Percentiles rank a stretch among this genome's conserved stretches.
phyloP scores from a whole-genome alignment of 2,329 filamentous ascomycete genomes.

The Fonsecaea multimorphosa region DNA sequence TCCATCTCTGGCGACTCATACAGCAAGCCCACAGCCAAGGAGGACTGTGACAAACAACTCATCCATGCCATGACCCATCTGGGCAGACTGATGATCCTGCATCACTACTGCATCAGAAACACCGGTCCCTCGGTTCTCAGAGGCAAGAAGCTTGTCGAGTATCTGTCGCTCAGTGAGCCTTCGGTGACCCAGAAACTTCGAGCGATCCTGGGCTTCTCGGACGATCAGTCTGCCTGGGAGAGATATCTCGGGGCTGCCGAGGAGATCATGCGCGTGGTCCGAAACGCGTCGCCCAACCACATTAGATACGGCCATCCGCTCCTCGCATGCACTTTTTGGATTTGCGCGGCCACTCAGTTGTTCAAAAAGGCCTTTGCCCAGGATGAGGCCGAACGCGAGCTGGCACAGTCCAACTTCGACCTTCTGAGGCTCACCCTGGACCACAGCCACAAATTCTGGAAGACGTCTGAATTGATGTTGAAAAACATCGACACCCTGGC shows the following conservation, averaged over 20 bases:
- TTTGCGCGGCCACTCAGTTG: slow-evolving; percentile 12
- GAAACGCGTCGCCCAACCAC: slow-evolving; percentile 9
- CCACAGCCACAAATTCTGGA: slow-evolving; percentile 14
- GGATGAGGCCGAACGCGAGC: slow-evolving; percentile 8
- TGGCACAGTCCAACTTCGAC: slow-evolving; percentile 13
- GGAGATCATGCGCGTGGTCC: slow-evolving; percentile 16
- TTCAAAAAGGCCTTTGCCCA: slow-evolving; percentile 9
- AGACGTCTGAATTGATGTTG: slow-evolving; percentile 13
- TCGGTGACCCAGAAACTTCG: slow-evolving; percentile 9
- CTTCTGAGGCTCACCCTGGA: slow-evolving; percentile 14
- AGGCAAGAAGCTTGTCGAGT: not conserved
- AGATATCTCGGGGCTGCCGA: slow-evolving; percentile 14
- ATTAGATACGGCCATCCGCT: slow-evolving; percentile 19
- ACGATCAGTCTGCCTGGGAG: slow-evolving; percentile 6
- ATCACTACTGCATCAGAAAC: slow-evolving; percentile 5
- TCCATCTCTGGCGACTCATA: slow-evolving; percentile 4
- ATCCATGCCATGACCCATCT: slow-evolving; percentile 16
- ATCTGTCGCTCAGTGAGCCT: not conserved
- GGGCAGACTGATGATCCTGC: slow-evolving; percentile 3
- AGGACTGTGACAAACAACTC: slow-evolving; percentile 9
- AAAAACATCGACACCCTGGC: slow-evolving; percentile 20
- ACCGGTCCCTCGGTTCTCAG: not conserved
- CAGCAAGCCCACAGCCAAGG: not conserved
- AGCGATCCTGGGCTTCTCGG: slow-evolving; percentile 7
- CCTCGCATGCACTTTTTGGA: slow-evolving; percentile 18